phyloP scores from a whole-genome alignment of 306 rosid species.

The Lathyrus oleraceus region DNA sequence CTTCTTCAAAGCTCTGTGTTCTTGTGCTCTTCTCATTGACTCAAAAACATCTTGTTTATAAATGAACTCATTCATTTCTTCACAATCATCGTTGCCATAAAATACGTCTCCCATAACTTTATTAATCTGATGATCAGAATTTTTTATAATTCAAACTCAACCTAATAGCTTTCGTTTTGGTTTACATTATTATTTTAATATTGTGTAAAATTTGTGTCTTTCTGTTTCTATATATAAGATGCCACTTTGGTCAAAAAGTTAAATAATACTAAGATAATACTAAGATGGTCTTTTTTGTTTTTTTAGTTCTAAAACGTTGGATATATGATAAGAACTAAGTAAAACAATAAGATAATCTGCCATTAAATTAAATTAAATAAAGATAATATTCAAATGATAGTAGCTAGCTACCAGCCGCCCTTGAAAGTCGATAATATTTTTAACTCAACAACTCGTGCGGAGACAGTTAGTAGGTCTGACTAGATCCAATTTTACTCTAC shows the following conservation, averaged over 20 bases:
- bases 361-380: background rate
- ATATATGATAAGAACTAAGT: no score
- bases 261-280: no score
- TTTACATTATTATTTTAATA: no score
- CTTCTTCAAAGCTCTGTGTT: constrained; percentile 6
- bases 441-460: background rate
- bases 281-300: no score
- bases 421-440: background rate
- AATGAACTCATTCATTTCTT: constrained; percentile 19
- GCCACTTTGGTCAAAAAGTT: no score
- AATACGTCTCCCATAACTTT: constrained; percentile 11
- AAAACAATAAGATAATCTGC: background rate
- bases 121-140: background rate
- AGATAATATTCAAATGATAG: background rate
- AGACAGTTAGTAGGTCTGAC: no score
- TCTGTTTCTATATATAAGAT: no score
- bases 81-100: constrained; percentile 42
- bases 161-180: no score
- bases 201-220: no score
- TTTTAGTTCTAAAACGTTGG: no score
- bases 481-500: no score
- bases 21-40: constrained; percentile 33
- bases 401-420: background rate
- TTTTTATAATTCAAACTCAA: no score
- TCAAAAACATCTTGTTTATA: constrained; percentile 43